Conservation (phyloP, 805 yeast genomes). For the Hanseniaspora nectarophila region DNA sequence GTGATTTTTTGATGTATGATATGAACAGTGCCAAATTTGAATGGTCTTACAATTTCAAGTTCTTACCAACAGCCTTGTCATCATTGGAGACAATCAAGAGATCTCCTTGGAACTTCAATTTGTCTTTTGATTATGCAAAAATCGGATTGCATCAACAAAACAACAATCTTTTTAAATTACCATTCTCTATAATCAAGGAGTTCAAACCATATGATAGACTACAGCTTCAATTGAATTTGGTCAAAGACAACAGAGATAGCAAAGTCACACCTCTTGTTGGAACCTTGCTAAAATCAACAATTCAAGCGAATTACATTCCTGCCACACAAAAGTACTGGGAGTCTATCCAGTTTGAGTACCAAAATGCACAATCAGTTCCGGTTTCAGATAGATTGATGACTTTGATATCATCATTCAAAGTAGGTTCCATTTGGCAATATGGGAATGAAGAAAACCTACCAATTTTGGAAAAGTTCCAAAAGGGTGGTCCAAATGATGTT, state of each 20-base stretch:
- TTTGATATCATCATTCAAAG: slow-evolving; percentile 2
- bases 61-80: slow-evolving; percentile 25
- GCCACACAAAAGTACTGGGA: slow-evolving; percentile 9
- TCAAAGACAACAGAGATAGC: slow-evolving; percentile 34
- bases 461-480: slow-evolving; percentile 65
- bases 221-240: slow-evolving; percentile 13
- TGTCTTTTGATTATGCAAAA: slow-evolving; percentile 4
- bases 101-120: slow-evolving; percentile 16
- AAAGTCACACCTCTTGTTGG: slow-evolving; percentile 40
- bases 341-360: slow-evolving; percentile 9
- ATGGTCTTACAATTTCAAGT: slow-evolving; percentile 25
- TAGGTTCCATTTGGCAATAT: slow-evolving; percentile 11
- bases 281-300: slow-evolving; percentile 22
- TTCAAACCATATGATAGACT: slow-evolving; percentile 5
- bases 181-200: slow-evolving; percentile 6
- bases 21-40: slow-evolving; percentile 27
- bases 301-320: slow-evolving; percentile 11
- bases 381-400: slow-evolving; percentile 6
- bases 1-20: slow-evolving; percentile 13
- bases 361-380: slow-evolving; percentile 3
- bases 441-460: slow-evolving; percentile 29
- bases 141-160: slow-evolving; percentile 8
- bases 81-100: slow-evolving; percentile 26
- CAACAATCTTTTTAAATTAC: slow-evolving; percentile 5
- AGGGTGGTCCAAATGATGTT: slow-evolving; percentile 69